Conservation (phyloP, 2,329 filamentous ascomycete species). For the Harringtonia aguacate region DNA sequence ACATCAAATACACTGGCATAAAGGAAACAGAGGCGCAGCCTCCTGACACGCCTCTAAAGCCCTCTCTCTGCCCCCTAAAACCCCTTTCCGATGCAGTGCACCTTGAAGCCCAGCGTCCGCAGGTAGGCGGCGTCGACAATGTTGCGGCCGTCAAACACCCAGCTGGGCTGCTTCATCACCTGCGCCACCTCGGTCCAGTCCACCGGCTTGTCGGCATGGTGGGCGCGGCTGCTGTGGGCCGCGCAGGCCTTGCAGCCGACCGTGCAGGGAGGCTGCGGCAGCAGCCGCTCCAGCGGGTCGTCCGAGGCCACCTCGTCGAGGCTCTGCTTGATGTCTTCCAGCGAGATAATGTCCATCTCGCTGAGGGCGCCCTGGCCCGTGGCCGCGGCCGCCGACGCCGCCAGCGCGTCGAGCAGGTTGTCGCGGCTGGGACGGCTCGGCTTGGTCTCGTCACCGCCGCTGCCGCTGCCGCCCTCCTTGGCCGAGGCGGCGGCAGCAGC, state of each 20-base stretch:
- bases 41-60: too few species aligned
- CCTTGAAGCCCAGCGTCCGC: not conserved
- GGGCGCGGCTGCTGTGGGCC: not conserved
- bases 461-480: too few species aligned
- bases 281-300: not conserved
- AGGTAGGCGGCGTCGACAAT: not conserved
- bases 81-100: slow-evolving; percentile 11
- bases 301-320: not conserved
- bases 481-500: too few species aligned
- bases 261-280: not conserved
- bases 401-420: not conserved
- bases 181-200: not conserved
- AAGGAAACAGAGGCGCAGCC: too few species aligned
- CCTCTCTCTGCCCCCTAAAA: too few species aligned
- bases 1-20: too few species aligned
- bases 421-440: not conserved
- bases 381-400: not conserved
- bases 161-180: slow-evolving; percentile 1
- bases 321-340: not conserved
- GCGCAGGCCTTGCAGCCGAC: not conserved
- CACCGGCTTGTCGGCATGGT: not conserved
- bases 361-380: not conserved
- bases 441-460: not conserved
- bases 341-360: slow-evolving; percentile 1
- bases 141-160: slow-evolving; percentile 5